Evolutionary conservation across 2,329 filamentous ascomycete genomes (phyloP).

Genomic region (Neofusicoccum cordaticola): DNA sequence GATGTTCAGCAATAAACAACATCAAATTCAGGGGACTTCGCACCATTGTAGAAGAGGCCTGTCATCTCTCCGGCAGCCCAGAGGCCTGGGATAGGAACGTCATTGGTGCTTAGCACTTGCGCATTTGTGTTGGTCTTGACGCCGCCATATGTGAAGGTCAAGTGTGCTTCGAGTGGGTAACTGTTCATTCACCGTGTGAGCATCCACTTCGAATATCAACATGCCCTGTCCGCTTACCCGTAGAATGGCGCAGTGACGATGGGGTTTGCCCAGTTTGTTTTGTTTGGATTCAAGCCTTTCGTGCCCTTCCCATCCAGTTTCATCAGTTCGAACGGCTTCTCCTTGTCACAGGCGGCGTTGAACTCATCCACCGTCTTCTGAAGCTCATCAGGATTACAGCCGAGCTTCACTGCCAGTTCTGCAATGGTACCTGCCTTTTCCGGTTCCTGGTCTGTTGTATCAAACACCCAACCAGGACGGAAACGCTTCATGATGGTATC

Average conservation of each 20-base stretch:
- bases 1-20: background rate
- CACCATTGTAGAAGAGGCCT: slow-evolving; percentile 33
- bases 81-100: slow-evolving; percentile 28
- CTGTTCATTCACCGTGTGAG: slow-evolving; percentile 2
- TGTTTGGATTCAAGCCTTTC: slow-evolving; percentile 35
- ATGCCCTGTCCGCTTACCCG: slow-evolving; percentile 23
- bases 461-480: slow-evolving; percentile 43
- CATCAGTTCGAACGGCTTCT: slow-evolving; percentile 42
- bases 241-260: slow-evolving; percentile 39
- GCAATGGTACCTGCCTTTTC: slow-evolving; percentile 40
- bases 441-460: slow-evolving; percentile 42
- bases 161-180: slow-evolving; percentile 21
- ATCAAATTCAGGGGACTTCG: background rate
- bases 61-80: slow-evolving; percentile 36
- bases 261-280: slow-evolving; percentile 43
- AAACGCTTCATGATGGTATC: slow-evolving; percentile 42
- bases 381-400: slow-evolving; percentile 34
- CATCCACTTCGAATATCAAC: background rate
- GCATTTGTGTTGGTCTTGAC: slow-evolving; percentile 41
- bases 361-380: slow-evolving; percentile 40
- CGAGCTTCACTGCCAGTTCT: slow-evolving; percentile 40
- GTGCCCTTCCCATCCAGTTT: slow-evolving; percentile 42
- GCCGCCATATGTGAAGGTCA: slow-evolving; percentile 38
- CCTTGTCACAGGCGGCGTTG: slow-evolving; percentile 37
- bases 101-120: slow-evolving; percentile 39